Percentiles rank a stretch among this genome's conserved stretches.
These are phyloP conservation scores for Alternaria brassicicola DNA, from an alignment of 2,329 filamentous ascomycete species.

Conservation along the genomic window DNA sequence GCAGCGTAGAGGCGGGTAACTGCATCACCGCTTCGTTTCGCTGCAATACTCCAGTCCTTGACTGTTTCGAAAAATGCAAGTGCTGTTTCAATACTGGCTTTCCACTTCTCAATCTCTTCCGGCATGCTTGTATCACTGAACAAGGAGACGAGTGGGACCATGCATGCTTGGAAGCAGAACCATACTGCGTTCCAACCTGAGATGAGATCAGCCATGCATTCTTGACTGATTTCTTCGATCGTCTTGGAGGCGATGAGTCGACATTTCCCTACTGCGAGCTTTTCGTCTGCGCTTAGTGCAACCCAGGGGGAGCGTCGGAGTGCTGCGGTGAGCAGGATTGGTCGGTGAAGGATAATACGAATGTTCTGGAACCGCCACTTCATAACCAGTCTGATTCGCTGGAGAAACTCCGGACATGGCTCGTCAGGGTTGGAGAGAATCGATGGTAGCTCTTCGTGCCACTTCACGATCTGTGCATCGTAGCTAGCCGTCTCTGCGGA, in stretches of 20 bases:
- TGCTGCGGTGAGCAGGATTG: slow-evolving; percentile 69
- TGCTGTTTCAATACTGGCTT: slow-evolving; percentile 49
- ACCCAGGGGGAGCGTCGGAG: slow-evolving; percentile 60
- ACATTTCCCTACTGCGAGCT: slow-evolving; percentile 71
- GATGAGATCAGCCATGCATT: slow-evolving; percentile 76
- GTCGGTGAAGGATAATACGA: slow-evolving; percentile 76
- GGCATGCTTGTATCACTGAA: slow-evolving; percentile 66
- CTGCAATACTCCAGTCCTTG: slow-evolving; percentile 53
- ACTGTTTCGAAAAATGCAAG: slow-evolving; percentile 53
- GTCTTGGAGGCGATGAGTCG: slow-evolving; percentile 71
- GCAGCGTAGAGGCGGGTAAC: slow-evolving; percentile 52
- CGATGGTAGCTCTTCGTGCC: slow-evolving; percentile 72
- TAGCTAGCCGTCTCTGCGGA: slow-evolving; percentile 69
- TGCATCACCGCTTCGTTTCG: slow-evolving; percentile 52
- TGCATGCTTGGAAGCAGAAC: slow-evolving; percentile 80
- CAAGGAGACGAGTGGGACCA: slow-evolving; percentile 77
- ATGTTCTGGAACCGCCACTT: slow-evolving; percentile 83
- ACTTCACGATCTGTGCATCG: slow-evolving; percentile 71
- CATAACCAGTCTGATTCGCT: slow-evolving; percentile 74
- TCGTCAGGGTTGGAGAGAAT: slow-evolving; percentile 57
- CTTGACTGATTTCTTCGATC: slow-evolving; percentile 73
- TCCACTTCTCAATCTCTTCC: slow-evolving; percentile 52
- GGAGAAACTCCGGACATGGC: slow-evolving; percentile 72
- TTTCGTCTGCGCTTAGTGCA: slow-evolving; percentile 66
- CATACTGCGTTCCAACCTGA: slow-evolving; percentile 82